Percentiles rank a stretch among this genome's conserved stretches.
Evolutionary conservation across 78 protist genomes (phyloP).

Genomic region (Speleostelium caveatum): DNA sequence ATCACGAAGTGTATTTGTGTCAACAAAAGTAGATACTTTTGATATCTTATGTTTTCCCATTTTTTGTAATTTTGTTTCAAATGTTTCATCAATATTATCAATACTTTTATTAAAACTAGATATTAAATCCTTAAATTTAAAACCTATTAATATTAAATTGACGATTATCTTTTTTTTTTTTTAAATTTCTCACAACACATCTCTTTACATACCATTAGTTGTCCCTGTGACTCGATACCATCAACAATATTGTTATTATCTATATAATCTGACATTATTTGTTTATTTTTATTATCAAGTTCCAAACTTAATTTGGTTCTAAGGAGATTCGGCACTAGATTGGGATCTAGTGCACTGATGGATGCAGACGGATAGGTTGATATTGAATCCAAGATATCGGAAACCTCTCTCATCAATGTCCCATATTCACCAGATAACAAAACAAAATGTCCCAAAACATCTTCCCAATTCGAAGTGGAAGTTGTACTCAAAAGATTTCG

Average conservation of each 20-base stretch:
- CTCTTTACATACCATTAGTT: not conserved
- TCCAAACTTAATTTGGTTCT: conserved; percentile 47
- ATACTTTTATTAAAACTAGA: not conserved
- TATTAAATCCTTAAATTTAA: too few species aligned
- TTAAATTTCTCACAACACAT: too few species aligned
- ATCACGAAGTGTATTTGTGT: conserved; percentile 5
- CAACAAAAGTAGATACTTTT: conserved; percentile 7
- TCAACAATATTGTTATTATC: not conserved
- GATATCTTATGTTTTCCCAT: conserved; percentile 16
- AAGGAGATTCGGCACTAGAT: conserved; percentile 30
- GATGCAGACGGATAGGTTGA: conserved; percentile 18
- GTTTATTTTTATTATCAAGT: conserved; percentile 1
- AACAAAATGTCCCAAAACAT: conserved; percentile 46
- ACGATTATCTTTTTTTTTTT: too few species aligned
- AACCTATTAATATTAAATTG: too few species aligned
- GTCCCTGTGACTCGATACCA: too few species aligned
- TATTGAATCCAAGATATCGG: not conserved
- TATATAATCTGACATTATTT: not conserved
- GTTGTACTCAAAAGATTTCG: conserved; percentile 37
- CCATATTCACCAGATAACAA: conserved; percentile 64
- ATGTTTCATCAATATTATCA: conserved; percentile 15
- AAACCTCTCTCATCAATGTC: conserved; percentile 19
- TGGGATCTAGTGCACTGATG: conserved; percentile 25
- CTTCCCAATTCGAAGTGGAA: conserved; percentile 62
- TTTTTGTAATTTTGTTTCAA: conserved; percentile 4